Base-by-base conservation (phyloP, 306 rosid species). In the Erythrophleum fordii region DNA sequence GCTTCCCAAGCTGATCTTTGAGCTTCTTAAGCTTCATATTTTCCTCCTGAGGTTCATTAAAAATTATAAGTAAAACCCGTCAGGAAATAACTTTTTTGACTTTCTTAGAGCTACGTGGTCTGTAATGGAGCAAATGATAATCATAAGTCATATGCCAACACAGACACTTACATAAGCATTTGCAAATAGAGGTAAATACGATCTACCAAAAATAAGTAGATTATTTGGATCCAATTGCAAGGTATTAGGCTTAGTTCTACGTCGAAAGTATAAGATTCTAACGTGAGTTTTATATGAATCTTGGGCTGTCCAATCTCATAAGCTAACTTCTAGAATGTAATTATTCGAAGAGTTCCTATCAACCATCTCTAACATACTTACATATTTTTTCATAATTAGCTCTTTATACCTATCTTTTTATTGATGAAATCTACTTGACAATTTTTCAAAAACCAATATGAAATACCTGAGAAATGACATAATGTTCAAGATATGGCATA, bases 1-100 rank as follows among this genome's bases (percentile, higher is more conserved):
- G 79, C 86, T 91, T 91, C 22, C 93, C 92, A 76, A 84, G 84
- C 83, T 90, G 86, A 75, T 86, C 88, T 84, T 93, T 93, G 66
- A 73, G 86, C 42, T 84, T 85, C 88, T 89, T 88, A 12, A 95
- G 83, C 88, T 91, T 83, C 89, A 88, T 77, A 79, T 90, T 93
- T 86, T 95, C 99, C 79, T 93, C 95, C 99, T 95, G 83, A 76
- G 80, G 29, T 84, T 31, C 77, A 45, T 44, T 16, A 73, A 53
- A 77, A 78, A 37, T 80, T 59, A 77, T 39, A 61, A 23, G 31
- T 37, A 73, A 66, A 44, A 67, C 37, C 73, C 79, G 35, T 66
- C 25, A 42, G 58, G 26, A 75, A 74, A 78, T 31, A 17, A 70
- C n/a, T 37, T 71, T 29, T 11, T 7, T 34, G 39, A 10, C 16